These are phyloP conservation scores for Otatea glauca DNA, from an alignment of 176 grass and related monocot species.

Conservation along the genomic window DNA sequence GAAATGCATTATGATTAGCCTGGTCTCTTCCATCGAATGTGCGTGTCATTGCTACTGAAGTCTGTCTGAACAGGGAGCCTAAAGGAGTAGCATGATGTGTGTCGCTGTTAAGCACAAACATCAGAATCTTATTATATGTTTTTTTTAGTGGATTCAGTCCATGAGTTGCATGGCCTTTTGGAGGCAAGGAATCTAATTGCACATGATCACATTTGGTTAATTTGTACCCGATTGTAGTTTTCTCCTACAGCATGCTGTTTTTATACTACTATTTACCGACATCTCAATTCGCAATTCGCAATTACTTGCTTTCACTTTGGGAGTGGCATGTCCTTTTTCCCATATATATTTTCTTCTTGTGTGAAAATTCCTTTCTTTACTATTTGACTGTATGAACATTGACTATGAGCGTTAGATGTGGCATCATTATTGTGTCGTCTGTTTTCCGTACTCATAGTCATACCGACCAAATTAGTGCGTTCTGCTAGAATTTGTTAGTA, in stretches of 20 bases:
- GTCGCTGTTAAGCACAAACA: slow-evolving; percentile 47
- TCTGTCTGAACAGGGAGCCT: neutral
- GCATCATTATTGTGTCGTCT: neutral
- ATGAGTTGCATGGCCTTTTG: slow-evolving; percentile 57
- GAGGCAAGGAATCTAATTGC: slow-evolving; percentile 65
- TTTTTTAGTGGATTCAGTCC: slow-evolving; percentile 36
- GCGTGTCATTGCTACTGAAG: slow-evolving; percentile 21
- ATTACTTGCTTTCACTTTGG: neutral
- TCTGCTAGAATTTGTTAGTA: neutral
- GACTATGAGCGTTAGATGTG: neutral
- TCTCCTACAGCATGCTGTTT: neutral
- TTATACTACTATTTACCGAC: neutral
- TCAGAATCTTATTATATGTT: slow-evolving; percentile 47
- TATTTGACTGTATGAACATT: neutral
- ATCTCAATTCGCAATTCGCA: neutral
- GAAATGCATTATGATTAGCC: neutral
- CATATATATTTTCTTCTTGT: neutral
- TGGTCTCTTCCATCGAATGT: slow-evolving; percentile 27
- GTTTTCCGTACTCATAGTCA: neutral
- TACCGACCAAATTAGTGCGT: neutral
- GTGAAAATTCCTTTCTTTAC: neutral
- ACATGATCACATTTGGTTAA: slow-evolving; percentile 53
- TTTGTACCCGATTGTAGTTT: slow-evolving; percentile 11
- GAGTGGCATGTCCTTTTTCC: neutral
- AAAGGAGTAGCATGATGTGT: slow-evolving; percentile 35